A percentile compares a stretch with the other conserved stretches of the same genome.
phyloP scores from a whole-genome alignment of 352 stramenopile species.

The Phytophthora sansomeana region DNA sequence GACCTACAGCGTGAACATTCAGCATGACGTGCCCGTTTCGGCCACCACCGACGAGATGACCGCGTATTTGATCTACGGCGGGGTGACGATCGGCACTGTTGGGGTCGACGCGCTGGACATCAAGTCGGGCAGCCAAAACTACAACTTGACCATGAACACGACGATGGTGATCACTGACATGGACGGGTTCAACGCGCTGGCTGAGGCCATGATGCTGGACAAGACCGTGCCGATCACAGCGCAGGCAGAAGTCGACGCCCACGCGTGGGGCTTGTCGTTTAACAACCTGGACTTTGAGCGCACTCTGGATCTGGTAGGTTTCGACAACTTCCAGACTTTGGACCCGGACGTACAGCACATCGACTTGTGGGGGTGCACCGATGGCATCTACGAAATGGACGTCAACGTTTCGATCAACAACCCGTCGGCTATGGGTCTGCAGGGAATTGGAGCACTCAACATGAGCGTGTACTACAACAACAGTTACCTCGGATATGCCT shows the following conservation, averaged over 20 bases:
- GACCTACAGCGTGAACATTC: conserved; percentile 58
- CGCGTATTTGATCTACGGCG: conserved; percentile 48
- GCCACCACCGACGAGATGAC: conserved; percentile 53
- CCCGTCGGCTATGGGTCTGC: conserved; percentile 51
- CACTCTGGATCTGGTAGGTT: conserved; percentile 47
- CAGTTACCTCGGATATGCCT: conserved; percentile 65
- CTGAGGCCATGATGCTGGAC: conserved; percentile 44
- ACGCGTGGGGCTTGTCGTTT: conserved; percentile 53
- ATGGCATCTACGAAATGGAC: conserved; percentile 51
- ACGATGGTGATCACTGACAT: conserved; percentile 48
- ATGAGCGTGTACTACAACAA: conserved; percentile 69
- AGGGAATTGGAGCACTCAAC: conserved; percentile 69
- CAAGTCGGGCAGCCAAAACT: conserved; percentile 49
- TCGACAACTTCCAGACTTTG: conserved; percentile 58
- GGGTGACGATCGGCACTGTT: conserved; percentile 48
- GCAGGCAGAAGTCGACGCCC: conserved; percentile 43
- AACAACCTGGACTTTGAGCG: conserved; percentile 59
- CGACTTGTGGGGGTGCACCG: conserved; percentile 43
- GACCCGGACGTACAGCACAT: conserved; percentile 57
- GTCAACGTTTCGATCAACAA: conserved; percentile 71
- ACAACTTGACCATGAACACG: conserved; percentile 58
- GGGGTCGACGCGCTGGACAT: conserved; percentile 56
- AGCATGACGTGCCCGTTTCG: conserved; percentile 47
- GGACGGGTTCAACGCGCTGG: conserved; percentile 57
- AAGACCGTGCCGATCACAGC: conserved; percentile 47